A percentile compares a stretch with the other conserved stretches of the same genome.
phyloP scores from a whole-genome alignment of 108 stramenopile genomes.

The Nitzschia inconspicua region DNA sequence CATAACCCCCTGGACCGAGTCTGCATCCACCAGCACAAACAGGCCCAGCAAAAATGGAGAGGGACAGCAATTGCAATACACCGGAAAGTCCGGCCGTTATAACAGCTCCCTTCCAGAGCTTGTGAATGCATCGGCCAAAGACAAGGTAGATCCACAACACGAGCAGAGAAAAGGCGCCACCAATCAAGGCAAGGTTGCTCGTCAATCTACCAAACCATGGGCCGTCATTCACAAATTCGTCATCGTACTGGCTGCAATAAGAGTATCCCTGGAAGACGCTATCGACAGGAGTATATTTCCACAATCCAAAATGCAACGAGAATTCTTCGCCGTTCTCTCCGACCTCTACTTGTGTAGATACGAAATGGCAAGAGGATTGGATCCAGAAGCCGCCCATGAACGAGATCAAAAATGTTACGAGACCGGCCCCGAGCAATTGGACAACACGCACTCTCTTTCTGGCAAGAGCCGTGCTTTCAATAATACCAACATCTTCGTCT shows the following conservation, averaged over 20 bases:
- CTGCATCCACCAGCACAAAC: slow-evolving; percentile 33
- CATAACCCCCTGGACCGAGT: slow-evolving; percentile 32
- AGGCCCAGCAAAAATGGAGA: slow-evolving; percentile 26
- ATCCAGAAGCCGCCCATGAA: slow-evolving; percentile 38
- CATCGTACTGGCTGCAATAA: slow-evolving; percentile 46
- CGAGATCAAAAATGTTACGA: slow-evolving; percentile 32
- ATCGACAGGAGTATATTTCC: slow-evolving; percentile 50
- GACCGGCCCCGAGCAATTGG: slow-evolving; percentile 40
- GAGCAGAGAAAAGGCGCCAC: slow-evolving; percentile 23
- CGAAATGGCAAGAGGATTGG: slow-evolving; percentile 43
- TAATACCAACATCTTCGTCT: slow-evolving; percentile 26
- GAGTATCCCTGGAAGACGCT: slow-evolving; percentile 42
- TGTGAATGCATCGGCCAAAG: slow-evolving; percentile 24
- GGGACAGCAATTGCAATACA: slow-evolving; percentile 24
- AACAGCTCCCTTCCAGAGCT: slow-evolving; percentile 36
- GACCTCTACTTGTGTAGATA: slow-evolving; percentile 27
- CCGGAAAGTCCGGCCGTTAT: slow-evolving; percentile 24
- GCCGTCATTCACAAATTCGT: slow-evolving; percentile 8
- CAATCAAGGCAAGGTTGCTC: slow-evolving; percentile 19
- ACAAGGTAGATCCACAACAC: slow-evolving; percentile 52
- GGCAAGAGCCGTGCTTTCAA: slow-evolving; percentile 27
- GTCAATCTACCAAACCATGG: slow-evolving; percentile 32
- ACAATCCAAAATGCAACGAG: slow-evolving; percentile 49
- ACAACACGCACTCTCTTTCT: slow-evolving; percentile 37
- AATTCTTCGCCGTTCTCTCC: slow-evolving; percentile 26